phyloP scores from a whole-genome alignment of 148 eudicot genomes.

The Fagopyrum esculentum region DNA sequence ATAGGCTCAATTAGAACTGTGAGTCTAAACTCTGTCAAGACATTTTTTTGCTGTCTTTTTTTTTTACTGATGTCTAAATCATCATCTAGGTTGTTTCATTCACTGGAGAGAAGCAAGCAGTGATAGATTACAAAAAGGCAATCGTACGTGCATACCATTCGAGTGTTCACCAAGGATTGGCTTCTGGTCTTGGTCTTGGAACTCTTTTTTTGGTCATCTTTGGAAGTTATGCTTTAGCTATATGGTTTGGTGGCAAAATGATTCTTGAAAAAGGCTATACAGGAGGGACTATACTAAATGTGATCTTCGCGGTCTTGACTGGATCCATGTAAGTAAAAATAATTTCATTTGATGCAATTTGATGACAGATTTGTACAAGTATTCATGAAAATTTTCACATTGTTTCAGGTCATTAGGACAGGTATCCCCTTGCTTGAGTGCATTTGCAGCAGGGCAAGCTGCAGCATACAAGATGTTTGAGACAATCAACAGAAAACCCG shows the following conservation, averaged over 20 bases:
- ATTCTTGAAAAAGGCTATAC: constrained; percentile 41
- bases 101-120: constrained; percentile 59
- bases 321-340: constrained; percentile 49
- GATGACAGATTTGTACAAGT: not conserved
- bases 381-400: not conserved
- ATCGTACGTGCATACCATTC: constrained; percentile 38
- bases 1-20: constrained; percentile 62
- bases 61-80: not conserved
- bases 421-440: constrained; percentile 45
- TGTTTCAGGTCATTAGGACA: constrained; percentile 49
- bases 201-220: constrained; percentile 27
- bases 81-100: constrained; percentile 61
- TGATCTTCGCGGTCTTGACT: constrained; percentile 44
- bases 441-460: constrained; percentile 61
- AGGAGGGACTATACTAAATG: constrained; percentile 52
- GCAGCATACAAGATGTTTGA: constrained; percentile 75
- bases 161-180: constrained; percentile 41
- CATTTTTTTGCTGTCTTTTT: not conserved
- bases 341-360: not conserved
- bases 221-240: constrained; percentile 42
- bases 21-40: constrained; percentile 2
- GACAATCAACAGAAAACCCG: constrained; percentile 53
- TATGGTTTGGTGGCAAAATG: constrained; percentile 68
- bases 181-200: constrained; percentile 47
- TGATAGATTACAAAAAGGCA: constrained; percentile 37